phyloP scores from a whole-genome alignment of 1,284 basidiomycete genomes.

The Pisolithus thermaeus region DNA sequence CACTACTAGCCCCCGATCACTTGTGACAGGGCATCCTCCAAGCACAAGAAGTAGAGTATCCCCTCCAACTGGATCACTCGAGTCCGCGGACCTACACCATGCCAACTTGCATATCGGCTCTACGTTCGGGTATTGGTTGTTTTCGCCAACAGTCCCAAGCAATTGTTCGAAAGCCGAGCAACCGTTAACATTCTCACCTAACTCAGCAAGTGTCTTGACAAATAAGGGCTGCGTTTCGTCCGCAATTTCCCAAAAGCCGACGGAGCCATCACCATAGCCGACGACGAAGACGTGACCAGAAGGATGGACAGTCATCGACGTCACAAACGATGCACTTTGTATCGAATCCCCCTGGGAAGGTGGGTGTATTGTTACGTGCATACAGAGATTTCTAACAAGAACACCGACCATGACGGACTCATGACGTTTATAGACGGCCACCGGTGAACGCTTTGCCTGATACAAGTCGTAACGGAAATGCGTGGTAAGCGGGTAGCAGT shows the following conservation, averaged over 20 bases:
- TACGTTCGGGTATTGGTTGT: slow-evolving; percentile 24
- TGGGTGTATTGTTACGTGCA: slow-evolving; percentile 2
- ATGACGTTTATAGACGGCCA: slow-evolving; percentile 62
- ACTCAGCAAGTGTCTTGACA: slow-evolving; percentile 64
- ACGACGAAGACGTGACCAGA: slow-evolving; percentile 67
- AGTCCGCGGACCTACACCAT: slow-evolving; percentile 75
- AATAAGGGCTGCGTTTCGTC: slow-evolving; percentile 78
- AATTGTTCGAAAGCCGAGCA: slow-evolving; percentile 40
- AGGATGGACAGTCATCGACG: slow-evolving; percentile 62
- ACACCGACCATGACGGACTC: slow-evolving; percentile 42
- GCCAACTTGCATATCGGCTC: slow-evolving; percentile 89
- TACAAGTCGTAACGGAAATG: neutral
- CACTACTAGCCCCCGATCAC: slow-evolving; percentile 63
- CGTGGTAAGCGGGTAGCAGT: neutral
- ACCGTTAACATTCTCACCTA: slow-evolving; percentile 50
- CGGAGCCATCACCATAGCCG: slow-evolving; percentile 81
- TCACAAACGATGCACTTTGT: slow-evolving; percentile 69
- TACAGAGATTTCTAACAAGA: neutral
- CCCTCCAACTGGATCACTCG: slow-evolving; percentile 56
- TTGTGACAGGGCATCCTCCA: slow-evolving; percentile 60
- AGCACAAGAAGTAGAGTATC: slow-evolving; percentile 73
- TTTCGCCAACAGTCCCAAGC: slow-evolving; percentile 19
- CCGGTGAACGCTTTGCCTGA: slow-evolving; percentile 52
- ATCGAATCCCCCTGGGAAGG: slow-evolving; percentile 54
- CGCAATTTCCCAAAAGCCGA: slow-evolving; percentile 83